A percentile compares a stretch with the other conserved stretches of the same genome.
Conservation (phyloP, 805 yeast genomes). For the Jamesozyma lodderae region DNA sequence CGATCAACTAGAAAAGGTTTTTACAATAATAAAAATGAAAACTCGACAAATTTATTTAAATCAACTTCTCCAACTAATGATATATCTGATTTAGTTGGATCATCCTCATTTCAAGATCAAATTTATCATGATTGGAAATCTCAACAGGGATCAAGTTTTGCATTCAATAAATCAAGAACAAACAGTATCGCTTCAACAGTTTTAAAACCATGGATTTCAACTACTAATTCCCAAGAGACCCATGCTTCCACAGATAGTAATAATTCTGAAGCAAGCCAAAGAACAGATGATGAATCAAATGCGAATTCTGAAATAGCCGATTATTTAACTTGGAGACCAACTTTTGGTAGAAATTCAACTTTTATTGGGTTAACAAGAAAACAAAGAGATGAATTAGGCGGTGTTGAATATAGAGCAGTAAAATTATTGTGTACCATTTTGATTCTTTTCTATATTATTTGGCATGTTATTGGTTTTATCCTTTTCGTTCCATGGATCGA, state of each 20-base stretch:
- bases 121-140: constrained; percentile 23
- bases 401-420: constrained; percentile 88
- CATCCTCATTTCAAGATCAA: constrained; percentile 26
- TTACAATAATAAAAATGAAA: no score
- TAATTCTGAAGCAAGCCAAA: no score
- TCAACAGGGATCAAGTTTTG: no score
- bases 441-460: constrained; percentile 59
- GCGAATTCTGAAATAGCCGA: constrained; percentile 9
- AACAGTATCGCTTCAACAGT: no score
- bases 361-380: constrained; percentile 72
- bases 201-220: no score
- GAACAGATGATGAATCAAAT: neutral
- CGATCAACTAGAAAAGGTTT: neutral
- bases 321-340: constrained; percentile 83
- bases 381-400: constrained; percentile 91
- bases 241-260: no score
- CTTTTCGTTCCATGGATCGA: constrained; percentile 55
- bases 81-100: neutral
- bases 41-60: no score
- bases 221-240: no score
- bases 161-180: no score
- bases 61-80: no score
- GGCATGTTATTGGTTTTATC: constrained; percentile 46
- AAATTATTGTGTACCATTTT: constrained; percentile 63
- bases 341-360: constrained; percentile 88